Evolutionary conservation across 2,329 filamentous ascomycete species (phyloP).

Genomic region (Penicillium hordei): DNA sequence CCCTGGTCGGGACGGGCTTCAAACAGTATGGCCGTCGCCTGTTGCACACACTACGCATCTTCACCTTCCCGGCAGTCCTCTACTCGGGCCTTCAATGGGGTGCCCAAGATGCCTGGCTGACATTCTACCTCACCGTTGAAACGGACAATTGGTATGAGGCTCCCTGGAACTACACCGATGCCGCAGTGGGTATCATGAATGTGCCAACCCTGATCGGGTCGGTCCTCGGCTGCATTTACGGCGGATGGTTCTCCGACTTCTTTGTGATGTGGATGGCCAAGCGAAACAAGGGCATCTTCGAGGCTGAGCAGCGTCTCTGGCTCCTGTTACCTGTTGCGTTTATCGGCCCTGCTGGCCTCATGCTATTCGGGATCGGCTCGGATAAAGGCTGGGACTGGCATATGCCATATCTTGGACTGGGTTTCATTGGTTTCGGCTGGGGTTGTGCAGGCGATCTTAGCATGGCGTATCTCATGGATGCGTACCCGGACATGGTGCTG

Average conservation of each 20-base stretch:
- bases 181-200: conserved; percentile 58
- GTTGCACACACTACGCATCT: conserved; percentile 57
- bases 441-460: conserved; percentile 59
- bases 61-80: conserved; percentile 58
- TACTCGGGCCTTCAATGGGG: conserved; percentile 61
- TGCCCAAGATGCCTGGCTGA: conserved; percentile 60
- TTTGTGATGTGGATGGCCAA: conserved; percentile 58
- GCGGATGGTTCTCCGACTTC: conserved; percentile 57
- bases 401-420: conserved; percentile 55
- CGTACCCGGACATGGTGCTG: conserved; percentile 58
- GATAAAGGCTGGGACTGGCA: conserved; percentile 55
- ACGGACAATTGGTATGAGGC: conserved; percentile 56
- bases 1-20: conserved; percentile 54
- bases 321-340: conserved; percentile 53
- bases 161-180: conserved; percentile 58
- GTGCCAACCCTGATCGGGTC: conserved; percentile 51
- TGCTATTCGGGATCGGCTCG: conserved; percentile 56
- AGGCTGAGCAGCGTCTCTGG: conserved; percentile 57
- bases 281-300: conserved; percentile 54
- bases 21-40: conserved; percentile 56
- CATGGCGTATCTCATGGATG: conserved; percentile 57
- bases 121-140: conserved; percentile 59
- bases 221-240: conserved; percentile 57
- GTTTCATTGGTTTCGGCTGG: conserved; percentile 60
- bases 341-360: conserved; percentile 53